These are phyloP conservation scores for Stentor coeruleus DNA, from an alignment of 73 alveolate species.

Conservation along the genomic window DNA sequence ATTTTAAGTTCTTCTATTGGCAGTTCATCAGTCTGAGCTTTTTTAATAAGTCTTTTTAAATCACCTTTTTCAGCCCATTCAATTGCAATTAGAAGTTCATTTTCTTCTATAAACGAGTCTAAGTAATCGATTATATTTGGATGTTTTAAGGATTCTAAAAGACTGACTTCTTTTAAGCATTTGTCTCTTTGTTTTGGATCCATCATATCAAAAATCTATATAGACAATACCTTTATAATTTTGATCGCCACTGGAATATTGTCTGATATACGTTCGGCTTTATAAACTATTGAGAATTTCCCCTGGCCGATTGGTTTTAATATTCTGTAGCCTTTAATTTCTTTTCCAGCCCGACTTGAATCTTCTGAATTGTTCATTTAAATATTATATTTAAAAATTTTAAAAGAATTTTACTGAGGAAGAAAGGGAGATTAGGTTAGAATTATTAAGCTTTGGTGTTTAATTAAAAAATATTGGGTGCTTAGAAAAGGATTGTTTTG, in stretches of 20 bases:
- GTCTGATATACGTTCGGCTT: slow-evolving; percentile 77
- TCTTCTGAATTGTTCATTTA: slow-evolving; percentile 4
- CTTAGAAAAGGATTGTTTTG: too few species aligned
- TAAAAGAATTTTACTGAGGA: too few species aligned
- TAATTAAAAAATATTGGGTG: too few species aligned
- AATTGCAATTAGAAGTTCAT: slow-evolving; percentile 90
- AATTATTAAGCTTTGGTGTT: too few species aligned
- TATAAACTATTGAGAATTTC: slow-evolving; percentile 92
- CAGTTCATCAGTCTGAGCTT: slow-evolving; percentile 71
- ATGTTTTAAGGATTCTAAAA: slow-evolving; percentile 79
- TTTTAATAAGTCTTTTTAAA: slow-evolving; percentile 76
- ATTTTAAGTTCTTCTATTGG: slow-evolving; percentile 76
- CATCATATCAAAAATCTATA: slow-evolving; percentile 86
- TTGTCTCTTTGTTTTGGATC: slow-evolving; percentile 91
- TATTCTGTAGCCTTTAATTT: slow-evolving; percentile 47
- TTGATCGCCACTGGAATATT: slow-evolving; percentile 79
- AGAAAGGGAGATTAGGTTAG: too few species aligned
- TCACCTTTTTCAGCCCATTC: slow-evolving; percentile 99
- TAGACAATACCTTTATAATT: slow-evolving; percentile 63
- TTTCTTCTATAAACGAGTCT: slow-evolving; percentile 88
- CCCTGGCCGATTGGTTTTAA: slow-evolving; percentile 87
- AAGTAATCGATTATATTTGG: slow-evolving; percentile 86
- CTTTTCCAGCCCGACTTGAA: slow-evolving; percentile 1
- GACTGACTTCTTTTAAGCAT: slow-evolving; percentile 88
- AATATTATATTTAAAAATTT: background rate